phyloP scores from a whole-genome alignment of 805 yeast genomes.

The Helenozyma baotianmanensis region DNA sequence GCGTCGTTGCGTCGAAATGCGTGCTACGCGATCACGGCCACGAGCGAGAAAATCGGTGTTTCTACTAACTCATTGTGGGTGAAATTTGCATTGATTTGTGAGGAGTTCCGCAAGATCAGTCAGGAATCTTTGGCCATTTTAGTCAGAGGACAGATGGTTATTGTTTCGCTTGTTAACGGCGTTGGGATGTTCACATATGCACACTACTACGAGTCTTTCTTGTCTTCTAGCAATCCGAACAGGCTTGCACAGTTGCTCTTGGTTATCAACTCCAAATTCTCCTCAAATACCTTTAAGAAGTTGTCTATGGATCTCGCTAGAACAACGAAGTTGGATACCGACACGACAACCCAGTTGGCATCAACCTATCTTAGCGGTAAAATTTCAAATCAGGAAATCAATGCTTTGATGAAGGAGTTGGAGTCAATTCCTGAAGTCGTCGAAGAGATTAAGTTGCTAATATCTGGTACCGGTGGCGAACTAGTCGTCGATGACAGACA shows the following conservation, averaged over 20 bases:
- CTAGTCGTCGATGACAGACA: slow-evolving; percentile 1
- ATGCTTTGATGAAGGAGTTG: slow-evolving; percentile 18
- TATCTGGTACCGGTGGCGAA: slow-evolving; percentile 11
- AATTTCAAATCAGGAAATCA: slow-evolving; percentile 22
- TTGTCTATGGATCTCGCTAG: slow-evolving; percentile 15
- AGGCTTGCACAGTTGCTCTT: slow-evolving; percentile 19
- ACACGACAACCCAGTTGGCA: slow-evolving; percentile 20
- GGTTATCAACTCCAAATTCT: slow-evolving; percentile 21
- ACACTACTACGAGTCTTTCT: slow-evolving; percentile 27
- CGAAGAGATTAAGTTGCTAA: slow-evolving; percentile 19
- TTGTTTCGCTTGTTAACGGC: slow-evolving; percentile 31
- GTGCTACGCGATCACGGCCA: slow-evolving; percentile 3
- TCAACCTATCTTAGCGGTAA: slow-evolving; percentile 20
- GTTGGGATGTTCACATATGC: slow-evolving; percentile 28
- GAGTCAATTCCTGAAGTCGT: slow-evolving; percentile 24
- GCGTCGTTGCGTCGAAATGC: slow-evolving; percentile 24
- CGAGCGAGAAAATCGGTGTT: slow-evolving; percentile 19
- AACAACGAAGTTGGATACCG: slow-evolving; percentile 10
- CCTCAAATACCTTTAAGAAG: slow-evolving; percentile 26
- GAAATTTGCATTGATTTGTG: slow-evolving; percentile 65
- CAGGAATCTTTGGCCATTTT: slow-evolving; percentile 52
- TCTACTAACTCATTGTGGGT: slow-evolving; percentile 54
- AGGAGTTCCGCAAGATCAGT: slow-evolving; percentile 58
- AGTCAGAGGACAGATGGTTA: slow-evolving; percentile 7
- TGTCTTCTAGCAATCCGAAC: slow-evolving; percentile 9